Conservation (phyloP, 495 filamentous ascomycete genomes). For the Penicillium cataractarum region DNA sequence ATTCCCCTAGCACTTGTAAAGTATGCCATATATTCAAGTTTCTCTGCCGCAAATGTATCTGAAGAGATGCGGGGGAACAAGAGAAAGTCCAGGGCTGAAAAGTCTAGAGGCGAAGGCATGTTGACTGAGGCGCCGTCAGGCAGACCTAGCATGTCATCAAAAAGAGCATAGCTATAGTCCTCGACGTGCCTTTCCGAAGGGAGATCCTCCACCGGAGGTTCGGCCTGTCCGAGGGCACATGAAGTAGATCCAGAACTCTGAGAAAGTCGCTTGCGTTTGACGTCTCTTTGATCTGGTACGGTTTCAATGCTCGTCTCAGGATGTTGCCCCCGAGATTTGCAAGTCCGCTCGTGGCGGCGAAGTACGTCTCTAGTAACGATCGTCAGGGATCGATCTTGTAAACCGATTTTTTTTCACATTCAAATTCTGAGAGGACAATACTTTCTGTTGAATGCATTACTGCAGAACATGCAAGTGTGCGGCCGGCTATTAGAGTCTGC, state of each 20-base stretch:
- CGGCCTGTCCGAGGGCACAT: neutral
- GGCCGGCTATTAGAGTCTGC: constrained; percentile 27
- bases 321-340: constrained; percentile 19
- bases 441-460: constrained; percentile 19
- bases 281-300: neutral
- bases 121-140: neutral
- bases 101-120: constrained; percentile 18
- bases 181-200: neutral
- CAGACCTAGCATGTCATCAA: neutral
- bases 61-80: constrained; percentile 15
- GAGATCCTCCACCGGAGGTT: neutral
- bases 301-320: neutral
- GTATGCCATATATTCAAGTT: constrained; percentile 29
- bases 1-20: constrained; percentile 33
- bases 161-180: neutral
- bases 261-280: neutral
- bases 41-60: constrained; percentile 24
- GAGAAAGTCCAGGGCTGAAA: constrained; percentile 27
- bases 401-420: neutral
- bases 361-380: constrained; percentile 25
- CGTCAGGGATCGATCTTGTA: neutral
- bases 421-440: neutral
- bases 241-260: neutral
- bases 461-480: constrained; percentile 25
- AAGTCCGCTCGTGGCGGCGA: constrained; percentile 32